phyloP scores from a whole-genome alignment of 495 filamentous ascomycete species.

The Stereocaulon alpinum region DNA sequence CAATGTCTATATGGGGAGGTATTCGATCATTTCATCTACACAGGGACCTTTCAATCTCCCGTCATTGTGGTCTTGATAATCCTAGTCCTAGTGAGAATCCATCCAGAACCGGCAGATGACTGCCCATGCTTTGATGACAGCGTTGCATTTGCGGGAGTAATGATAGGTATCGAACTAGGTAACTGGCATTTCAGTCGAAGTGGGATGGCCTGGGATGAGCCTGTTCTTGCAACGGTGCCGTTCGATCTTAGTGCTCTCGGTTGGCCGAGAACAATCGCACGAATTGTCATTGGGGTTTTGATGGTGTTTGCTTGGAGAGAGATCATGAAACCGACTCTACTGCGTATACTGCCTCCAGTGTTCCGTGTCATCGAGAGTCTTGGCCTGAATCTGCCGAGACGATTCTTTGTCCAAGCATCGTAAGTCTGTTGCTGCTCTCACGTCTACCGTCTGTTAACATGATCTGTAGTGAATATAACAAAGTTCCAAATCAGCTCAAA shows the following conservation, averaged over 20 bases:
- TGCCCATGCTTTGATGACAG: constrained; percentile 98
- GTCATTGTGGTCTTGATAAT: constrained; percentile 52
- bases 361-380: constrained; percentile 76
- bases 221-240: constrained; percentile 51
- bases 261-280: constrained; percentile 45
- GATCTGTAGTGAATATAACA: constrained; percentile 60
- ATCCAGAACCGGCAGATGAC: constrained; percentile 92
- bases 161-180: constrained; percentile 68
- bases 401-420: constrained; percentile 82
- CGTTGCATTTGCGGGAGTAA: constrained; percentile 82
- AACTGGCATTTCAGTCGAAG: constrained; percentile 67
- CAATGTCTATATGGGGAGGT: constrained; percentile 61
- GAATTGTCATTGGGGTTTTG: constrained; percentile 68
- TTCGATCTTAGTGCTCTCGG: constrained; percentile 55
- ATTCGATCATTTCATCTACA: constrained; percentile 57
- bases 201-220: constrained; percentile 42
- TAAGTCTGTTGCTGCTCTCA: constrained; percentile 32
- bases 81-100: constrained; percentile 68
- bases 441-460: constrained; percentile 5
- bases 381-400: constrained; percentile 67
- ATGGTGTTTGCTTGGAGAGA: constrained; percentile 85
- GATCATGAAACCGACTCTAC: constrained; percentile 69
- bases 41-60: constrained; percentile 45
- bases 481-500: constrained; percentile 63
- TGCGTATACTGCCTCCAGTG: constrained; percentile 68